Evolutionary conservation across 495 filamentous ascomycete genomes (phyloP), one percentile per base, ranked within the genome.

Genomic region (Bathelium albidoporum): DNA sequence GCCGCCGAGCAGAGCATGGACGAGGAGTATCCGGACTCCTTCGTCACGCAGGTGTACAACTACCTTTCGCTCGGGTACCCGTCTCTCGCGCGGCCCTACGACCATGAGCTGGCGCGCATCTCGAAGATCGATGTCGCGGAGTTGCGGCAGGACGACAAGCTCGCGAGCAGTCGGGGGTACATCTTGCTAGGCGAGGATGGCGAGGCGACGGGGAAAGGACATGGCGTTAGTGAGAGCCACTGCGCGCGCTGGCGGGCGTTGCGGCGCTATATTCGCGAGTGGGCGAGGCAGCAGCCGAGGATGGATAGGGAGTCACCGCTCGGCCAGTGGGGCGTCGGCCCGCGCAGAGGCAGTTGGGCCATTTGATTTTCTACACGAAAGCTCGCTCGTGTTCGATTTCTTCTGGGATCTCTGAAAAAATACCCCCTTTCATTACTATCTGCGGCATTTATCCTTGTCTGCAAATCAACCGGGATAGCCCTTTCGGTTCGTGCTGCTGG

Each of bases 31-130:
- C 73, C 85, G 63, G 89, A 95, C 73, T 79, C 75, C n/a, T 93
- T 96, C 75, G 83, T 96, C 44, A 95, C 90, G 2, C 91, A 97
- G 73, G 90, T 97, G 20, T 97, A 92, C 78, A 96, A 97, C 71
- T 97, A 97, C 75, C 80, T 97, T 16, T 95, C 90, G 1, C 81
- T 97, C 24, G 91, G 92, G 2, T 97, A 95, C 72, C 90, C 91
- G 9, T 84, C 88, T 18, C 80, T 91, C 29, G 92, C 91, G 12
- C 83, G 88, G 14, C 82, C 82, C 60, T 97, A 87, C 70, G 92
- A 97, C 72, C 75, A 82, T 45, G 92, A 97, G 74, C 79, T 97
- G 26, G 82, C 85, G 70, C 86, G 85, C 71, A 91, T 96, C 58
- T 88, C 87, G 32, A 79, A 81, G 3, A 84, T 93, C 24, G 62